Conservation (phyloP, 345 rosid genomes). For the Corchorus olitorius region DNA sequence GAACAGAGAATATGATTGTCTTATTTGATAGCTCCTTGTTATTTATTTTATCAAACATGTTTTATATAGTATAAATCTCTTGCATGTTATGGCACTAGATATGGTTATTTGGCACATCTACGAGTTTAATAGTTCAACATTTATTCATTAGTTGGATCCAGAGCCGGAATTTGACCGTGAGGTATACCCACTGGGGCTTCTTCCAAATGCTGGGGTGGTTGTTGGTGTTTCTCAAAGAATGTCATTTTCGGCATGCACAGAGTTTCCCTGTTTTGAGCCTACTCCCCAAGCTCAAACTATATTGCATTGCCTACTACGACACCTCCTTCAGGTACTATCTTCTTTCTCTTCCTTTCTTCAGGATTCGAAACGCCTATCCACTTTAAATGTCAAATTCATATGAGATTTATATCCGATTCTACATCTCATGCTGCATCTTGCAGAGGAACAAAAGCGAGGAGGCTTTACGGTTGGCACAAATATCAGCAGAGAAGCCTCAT, state of each 20-base stretch:
- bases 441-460: conserved; percentile 93
- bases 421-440: conserved; percentile 30
- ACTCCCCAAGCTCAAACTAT: conserved; percentile 98
- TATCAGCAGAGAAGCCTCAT: conserved; percentile 96
- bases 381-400: conserved; percentile 7
- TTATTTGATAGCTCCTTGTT: not conserved
- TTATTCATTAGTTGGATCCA: conserved; percentile 78
- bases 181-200: conserved; percentile 93
- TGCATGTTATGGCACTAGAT: not conserved
- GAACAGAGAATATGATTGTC: conserved; percentile 1
- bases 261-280: conserved; percentile 97
- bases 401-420: not conserved
- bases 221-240: conserved; percentile 96
- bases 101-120: conserved; percentile 9
- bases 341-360: conserved; percentile 11
- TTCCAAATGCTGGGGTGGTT: conserved; percentile 94
- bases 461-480: conserved; percentile 74
- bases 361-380: not conserved
- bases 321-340: conserved; percentile 88
- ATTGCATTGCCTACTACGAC: conserved; percentile 94
- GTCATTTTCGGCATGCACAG: conserved; percentile 97
- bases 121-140: conserved; percentile 22
- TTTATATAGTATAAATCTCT: not conserved
- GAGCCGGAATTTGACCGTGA: conserved; percentile 98
- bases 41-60: not conserved